phyloP scores from a whole-genome alignment of 352 stramenopile genomes.

The Globisporangium emineosum region DNA sequence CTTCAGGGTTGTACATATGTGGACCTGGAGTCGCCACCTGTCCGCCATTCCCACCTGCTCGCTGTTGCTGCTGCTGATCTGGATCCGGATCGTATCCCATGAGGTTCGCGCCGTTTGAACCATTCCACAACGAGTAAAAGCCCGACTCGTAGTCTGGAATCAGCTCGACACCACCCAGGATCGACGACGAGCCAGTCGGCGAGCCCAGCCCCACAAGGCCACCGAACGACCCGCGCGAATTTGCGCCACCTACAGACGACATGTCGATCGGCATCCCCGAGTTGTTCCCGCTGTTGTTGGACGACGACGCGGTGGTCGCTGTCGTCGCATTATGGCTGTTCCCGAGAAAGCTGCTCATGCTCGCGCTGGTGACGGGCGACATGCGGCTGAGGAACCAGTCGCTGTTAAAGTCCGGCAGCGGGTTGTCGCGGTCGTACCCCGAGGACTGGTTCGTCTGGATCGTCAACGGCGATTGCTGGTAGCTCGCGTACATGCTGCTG shows the following conservation, averaged over 20 bases:
- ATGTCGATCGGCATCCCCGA: constrained; percentile 16
- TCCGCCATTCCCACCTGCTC: background rate
- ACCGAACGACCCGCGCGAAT: constrained; percentile 7
- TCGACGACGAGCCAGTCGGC: constrained; percentile 30
- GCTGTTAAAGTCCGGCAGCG: constrained; percentile 42
- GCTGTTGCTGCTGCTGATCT: constrained; percentile 21
- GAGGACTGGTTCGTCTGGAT: constrained; percentile 17
- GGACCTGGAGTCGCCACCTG: constrained; percentile 6
- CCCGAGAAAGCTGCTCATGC: constrained; percentile 4
- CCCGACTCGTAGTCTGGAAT: constrained; percentile 68
- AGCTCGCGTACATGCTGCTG: constrained; percentile 22
- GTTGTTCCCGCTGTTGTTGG: constrained; percentile 11
- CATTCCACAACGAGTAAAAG: constrained; percentile 72
- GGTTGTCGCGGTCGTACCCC: constrained; percentile 41
- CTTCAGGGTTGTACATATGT: constrained; percentile 42
- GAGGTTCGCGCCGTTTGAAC: constrained; percentile 29
- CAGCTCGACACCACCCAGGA: constrained; percentile 58
- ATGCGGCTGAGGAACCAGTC: constrained; percentile 36
- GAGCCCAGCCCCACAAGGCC: constrained; percentile 19
- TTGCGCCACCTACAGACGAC: background rate
- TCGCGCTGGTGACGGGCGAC: constrained; percentile 19
- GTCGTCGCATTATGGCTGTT: background rate
- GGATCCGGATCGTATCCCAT: constrained; percentile 55
- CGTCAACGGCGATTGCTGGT: constrained; percentile 15
- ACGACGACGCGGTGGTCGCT: background rate